A percentile compares a stretch with the other conserved stretches of the same genome.
These are phyloP conservation scores for Lachancea sp. DNA, from an alignment of 805 yeast species.

Conservation along the genomic window DNA sequence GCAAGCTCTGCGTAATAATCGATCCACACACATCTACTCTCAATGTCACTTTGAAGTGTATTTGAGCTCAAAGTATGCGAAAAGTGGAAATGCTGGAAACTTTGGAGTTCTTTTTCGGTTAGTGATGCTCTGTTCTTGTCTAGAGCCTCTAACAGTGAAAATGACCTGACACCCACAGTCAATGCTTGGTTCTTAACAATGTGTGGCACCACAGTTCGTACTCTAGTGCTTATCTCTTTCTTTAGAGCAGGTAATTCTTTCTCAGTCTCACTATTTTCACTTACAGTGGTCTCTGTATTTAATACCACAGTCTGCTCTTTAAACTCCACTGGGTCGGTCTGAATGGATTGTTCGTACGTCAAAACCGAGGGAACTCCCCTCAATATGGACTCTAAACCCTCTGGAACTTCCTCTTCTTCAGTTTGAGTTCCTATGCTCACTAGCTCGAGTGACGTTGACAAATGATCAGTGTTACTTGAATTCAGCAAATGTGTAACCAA, in stretches of 20 bases:
- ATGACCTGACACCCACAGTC: slow-evolving; percentile 10
- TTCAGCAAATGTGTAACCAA: slow-evolving; percentile 13
- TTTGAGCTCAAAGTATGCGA: slow-evolving; percentile 4
- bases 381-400: not conserved
- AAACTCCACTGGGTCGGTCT: slow-evolving; percentile 16
- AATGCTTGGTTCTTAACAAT: slow-evolving; percentile 13
- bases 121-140: slow-evolving; percentile 5
- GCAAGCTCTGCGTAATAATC: slow-evolving; percentile 11
- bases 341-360: slow-evolving; percentile 24
- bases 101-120: not conserved
- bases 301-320: not conserved
- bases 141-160: slow-evolving; percentile 14
- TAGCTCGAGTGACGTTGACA: slow-evolving; percentile 6
- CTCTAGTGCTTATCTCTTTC: not conserved
- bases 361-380: slow-evolving; percentile 8
- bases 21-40: slow-evolving; percentile 11
- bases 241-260: not conserved
- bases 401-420: slow-evolving; percentile 14
- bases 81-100: slow-evolving; percentile 1
- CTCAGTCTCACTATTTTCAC: not conserved
- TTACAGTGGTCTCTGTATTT: not conserved
- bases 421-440: slow-evolving; percentile 21
- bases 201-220: slow-evolving; percentile 6
- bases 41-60: not conserved
- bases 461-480: slow-evolving; percentile 1